phyloP scores from a whole-genome alignment of 306 rosid species.

The Begonia loranthoides region DNA sequence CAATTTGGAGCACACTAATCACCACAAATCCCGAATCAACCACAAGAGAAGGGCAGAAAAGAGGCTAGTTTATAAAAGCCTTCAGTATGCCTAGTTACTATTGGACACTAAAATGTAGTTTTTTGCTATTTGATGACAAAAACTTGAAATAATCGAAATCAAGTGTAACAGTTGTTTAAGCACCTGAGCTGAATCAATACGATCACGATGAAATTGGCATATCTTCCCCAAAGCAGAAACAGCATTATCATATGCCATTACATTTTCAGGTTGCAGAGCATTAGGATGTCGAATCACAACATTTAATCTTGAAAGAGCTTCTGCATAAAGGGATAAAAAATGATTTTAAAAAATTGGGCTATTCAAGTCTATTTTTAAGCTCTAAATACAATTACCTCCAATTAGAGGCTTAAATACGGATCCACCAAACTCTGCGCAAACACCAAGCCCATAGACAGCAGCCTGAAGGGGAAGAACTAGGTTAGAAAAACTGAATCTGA shows the following conservation, averaged over 20 bases:
- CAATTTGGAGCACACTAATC: too few species aligned
- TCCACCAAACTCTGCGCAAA: constrained; percentile 95
- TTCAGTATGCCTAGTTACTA: too few species aligned
- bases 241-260: constrained; percentile 98
- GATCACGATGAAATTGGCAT: constrained; percentile 74
- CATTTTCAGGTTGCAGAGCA: constrained; percentile 60
- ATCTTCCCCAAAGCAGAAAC: constrained; percentile 94
- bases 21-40: too few species aligned
- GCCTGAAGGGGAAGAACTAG: constrained; percentile 41
- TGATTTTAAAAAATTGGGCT: constrained; percentile 2
- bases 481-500: constrained; percentile 1
- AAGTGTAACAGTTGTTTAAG: not conserved
- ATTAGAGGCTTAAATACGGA: constrained; percentile 72
- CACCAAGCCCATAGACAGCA: constrained; percentile 97
- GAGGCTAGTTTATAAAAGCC: too few species aligned
- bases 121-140: too few species aligned
- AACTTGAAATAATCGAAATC: too few species aligned
- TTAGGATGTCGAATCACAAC: constrained; percentile 83
- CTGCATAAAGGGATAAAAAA: constrained; percentile 32
- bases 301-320: constrained; percentile 88
- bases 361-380: too few species aligned
- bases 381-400: constrained; percentile 35
- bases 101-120: too few species aligned
- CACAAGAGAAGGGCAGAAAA: too few species aligned
- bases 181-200: constrained; percentile 91